Evolutionary conservation across 352 stramenopile species (phyloP).

Genomic region (Pilasporangium apinafurcum): DNA sequence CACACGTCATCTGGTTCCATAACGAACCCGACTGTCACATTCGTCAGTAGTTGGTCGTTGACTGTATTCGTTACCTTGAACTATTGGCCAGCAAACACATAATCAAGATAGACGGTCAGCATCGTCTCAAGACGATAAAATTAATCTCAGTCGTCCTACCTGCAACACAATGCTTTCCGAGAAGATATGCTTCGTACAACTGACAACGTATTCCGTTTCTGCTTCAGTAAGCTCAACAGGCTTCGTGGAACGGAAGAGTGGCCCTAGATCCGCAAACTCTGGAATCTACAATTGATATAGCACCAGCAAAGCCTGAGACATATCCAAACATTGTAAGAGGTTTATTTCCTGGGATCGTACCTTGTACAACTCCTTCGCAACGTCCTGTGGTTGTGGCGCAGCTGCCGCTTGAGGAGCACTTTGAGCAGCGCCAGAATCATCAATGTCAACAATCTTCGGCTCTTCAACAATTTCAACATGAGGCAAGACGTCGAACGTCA

Average conservation of each 20-base stretch:
- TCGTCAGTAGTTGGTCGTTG: constrained; percentile 94
- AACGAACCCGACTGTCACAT: constrained; percentile 91
- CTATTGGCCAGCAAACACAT: constrained; percentile 50
- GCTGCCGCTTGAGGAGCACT: constrained; percentile 16
- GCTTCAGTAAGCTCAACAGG: constrained; percentile 93
- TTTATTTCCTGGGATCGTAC: too few relatives aligned
- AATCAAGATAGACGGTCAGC: neutral
- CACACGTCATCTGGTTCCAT: constrained; percentile 91
- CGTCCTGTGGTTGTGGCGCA: constrained; percentile 50
- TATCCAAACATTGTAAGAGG: neutral
- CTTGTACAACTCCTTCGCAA: constrained; percentile 93
- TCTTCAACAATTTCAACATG: constrained; percentile 74
- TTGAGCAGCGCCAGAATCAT: constrained; percentile 29
- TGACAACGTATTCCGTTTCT: constrained; percentile 98
- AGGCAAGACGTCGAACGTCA: constrained; percentile 82
- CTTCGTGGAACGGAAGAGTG: constrained; percentile 90
- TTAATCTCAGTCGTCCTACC: constrained; percentile 18
- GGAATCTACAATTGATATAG: constrained; percentile 71
- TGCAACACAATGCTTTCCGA: constrained; percentile 92
- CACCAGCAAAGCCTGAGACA: neutral
- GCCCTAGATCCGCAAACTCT: constrained; percentile 91
- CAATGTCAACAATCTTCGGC: constrained; percentile 13
- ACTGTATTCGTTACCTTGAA: constrained; percentile 99
- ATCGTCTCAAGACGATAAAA: neutral
- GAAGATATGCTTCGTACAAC: constrained; percentile 97